Conservation (phyloP, 1,284 basidiomycete species). For the Malassezia dermatis region DNA sequence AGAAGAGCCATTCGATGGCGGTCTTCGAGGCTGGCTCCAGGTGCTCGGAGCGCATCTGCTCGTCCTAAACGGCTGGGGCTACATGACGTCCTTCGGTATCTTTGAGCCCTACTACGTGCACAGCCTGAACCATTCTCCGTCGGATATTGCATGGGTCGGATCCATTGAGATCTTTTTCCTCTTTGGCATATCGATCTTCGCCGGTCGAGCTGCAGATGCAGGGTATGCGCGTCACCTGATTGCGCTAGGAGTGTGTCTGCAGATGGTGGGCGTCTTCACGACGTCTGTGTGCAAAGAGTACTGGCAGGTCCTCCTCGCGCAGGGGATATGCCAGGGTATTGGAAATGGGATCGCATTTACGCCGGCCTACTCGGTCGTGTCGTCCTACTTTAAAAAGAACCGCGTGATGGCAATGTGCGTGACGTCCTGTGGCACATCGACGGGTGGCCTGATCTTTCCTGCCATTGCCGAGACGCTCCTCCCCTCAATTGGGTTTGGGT, state of each 20-base stretch:
- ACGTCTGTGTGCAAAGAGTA: conserved; percentile 7
- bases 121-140: not conserved
- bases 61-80: not conserved
- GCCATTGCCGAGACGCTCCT: conserved; percentile 3
- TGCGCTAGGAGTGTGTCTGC: not conserved
- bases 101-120: conserved; percentile 3
- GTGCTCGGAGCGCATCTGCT: not conserved
- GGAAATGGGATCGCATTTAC: conserved; percentile 1
- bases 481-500: not conserved
- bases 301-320: conserved; percentile 13
- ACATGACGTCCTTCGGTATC: conserved; percentile 7
- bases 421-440: conserved; percentile 2
- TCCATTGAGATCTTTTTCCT: not conserved
- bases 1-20: not conserved
- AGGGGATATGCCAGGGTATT: conserved; percentile 12
- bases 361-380: not conserved
- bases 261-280: conserved; percentile 12
- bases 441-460: conserved; percentile 9
- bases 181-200: not conserved
- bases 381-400: conserved; percentile 4
- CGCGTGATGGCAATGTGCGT: not conserved
- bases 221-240: conserved; percentile 1
- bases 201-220: conserved; percentile 3
- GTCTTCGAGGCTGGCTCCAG: conserved; percentile 1
- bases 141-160: conserved; percentile 2